phyloP scores from a whole-genome alignment of 352 stramenopile genomes.

The Phytopythium sindhum region DNA sequence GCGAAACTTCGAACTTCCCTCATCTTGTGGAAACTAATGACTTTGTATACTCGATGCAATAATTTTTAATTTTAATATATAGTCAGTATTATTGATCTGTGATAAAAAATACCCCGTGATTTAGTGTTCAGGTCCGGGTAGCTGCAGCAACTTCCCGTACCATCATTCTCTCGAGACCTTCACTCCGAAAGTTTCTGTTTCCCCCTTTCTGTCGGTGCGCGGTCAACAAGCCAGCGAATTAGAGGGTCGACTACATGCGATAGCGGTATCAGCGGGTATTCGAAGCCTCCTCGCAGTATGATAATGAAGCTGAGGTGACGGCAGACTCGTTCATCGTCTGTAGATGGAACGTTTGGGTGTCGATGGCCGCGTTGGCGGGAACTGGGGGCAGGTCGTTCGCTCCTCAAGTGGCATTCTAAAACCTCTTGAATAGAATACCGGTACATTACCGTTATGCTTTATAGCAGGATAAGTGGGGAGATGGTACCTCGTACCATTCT shows the following conservation, averaged over 20 bases:
- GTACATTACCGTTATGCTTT: neutral
- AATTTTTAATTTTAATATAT: neutral
- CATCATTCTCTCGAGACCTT: conserved; percentile 45
- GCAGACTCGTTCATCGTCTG: no score
- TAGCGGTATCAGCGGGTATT: no score
- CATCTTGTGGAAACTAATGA: neutral
- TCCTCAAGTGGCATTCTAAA: no score
- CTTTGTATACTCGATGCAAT: neutral
- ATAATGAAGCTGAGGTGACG: neutral
- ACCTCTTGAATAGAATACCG: no score
- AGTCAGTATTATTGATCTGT: no score
- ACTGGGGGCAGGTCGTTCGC: no score
- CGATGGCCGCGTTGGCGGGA: no score
- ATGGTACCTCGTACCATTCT: conserved; percentile 4
- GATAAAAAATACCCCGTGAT: neutral
- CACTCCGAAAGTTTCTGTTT: conserved; percentile 17
- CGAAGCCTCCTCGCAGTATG: neutral
- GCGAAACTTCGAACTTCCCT: conserved; percentile 11
- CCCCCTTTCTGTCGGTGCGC: neutral
- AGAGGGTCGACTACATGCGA: neutral
- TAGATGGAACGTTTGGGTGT: no score
- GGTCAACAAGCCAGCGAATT: neutral
- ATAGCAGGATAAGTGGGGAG: neutral
- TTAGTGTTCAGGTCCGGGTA: neutral
- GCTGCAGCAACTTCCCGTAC: conserved; percentile 51